A percentile compares a stretch with the other conserved stretches of the same genome.
These are phyloP conservation scores for Gossypium laxum DNA, from an alignment of 441 rosid genomes.

Conservation along the genomic window DNA sequence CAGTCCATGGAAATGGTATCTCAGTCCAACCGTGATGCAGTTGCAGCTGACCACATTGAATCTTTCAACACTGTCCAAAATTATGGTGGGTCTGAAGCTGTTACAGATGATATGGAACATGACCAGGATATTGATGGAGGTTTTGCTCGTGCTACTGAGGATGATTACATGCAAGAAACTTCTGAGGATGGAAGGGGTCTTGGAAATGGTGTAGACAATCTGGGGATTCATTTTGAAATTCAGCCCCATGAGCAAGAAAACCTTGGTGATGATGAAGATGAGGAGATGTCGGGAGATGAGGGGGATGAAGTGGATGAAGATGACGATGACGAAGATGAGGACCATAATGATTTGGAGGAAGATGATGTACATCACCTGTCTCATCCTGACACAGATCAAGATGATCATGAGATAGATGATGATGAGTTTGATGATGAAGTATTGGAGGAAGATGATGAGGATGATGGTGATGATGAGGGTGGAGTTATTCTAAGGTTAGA, in stretches of 20 bases:
- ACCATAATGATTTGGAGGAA: conserved; percentile 68
- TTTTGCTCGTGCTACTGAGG: conserved; percentile 60
- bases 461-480: conserved; percentile 88
- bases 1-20: conserved; percentile 50
- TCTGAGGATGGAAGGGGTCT: conserved; percentile 66
- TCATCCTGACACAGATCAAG: conserved; percentile 90
- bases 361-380: conserved; percentile 86
- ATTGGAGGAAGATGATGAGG: conserved; percentile 91
- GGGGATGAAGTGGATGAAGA: conserved; percentile 71
- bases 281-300: conserved; percentile 83
- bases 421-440: conserved; percentile 93
- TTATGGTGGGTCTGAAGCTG: conserved; percentile 71
- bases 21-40: conserved; percentile 49
- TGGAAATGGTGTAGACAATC: conserved; percentile 62
- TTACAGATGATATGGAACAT: conserved; percentile 94
- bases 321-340: conserved; percentile 56
- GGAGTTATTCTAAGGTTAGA: conserved; percentile 87
- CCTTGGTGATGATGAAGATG: conserved; percentile 85
- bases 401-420: conserved; percentile 95
- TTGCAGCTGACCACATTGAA: conserved; percentile 46
- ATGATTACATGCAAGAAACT: conserved; percentile 83
- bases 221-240: conserved; percentile 72
- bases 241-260: conserved; percentile 70
- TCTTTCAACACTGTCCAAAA: conserved; percentile 43
- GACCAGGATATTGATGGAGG: conserved; percentile 85